Evolutionary conservation across 257 asterid species (phyloP).

Genomic region (Ilex aquifolium): DNA sequence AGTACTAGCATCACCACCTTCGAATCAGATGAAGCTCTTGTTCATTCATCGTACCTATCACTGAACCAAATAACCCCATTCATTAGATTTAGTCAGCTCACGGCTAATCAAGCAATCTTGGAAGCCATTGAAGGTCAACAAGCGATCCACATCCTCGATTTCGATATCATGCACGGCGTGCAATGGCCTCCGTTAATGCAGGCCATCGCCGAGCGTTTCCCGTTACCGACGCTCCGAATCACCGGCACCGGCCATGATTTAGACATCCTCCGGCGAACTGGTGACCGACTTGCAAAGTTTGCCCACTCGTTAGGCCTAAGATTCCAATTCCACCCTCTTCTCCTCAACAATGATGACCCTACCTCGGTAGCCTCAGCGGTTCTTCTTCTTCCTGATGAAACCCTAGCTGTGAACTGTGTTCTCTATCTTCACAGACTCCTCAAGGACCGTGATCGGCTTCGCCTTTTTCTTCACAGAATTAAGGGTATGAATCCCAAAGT

Average conservation of each 20-base stretch:
- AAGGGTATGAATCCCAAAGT: conserved; percentile 57
- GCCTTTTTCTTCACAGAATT: conserved; percentile 55
- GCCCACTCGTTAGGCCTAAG: conserved; percentile 75
- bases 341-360: conserved; percentile 39
- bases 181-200: conserved; percentile 99
- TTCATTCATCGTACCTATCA: conserved; percentile 70
- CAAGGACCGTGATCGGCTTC: conserved; percentile 52
- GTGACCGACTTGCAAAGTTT: conserved; percentile 76
- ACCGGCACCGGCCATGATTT: conserved; percentile 76
- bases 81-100: conserved; percentile 73
- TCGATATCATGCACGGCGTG: conserved; percentile 92
- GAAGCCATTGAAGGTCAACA: conserved; percentile 65
- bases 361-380: conserved; percentile 27
- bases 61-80: conserved; percentile 83
- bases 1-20: background rate
- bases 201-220: conserved; percentile 72
- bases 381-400: conserved; percentile 56
- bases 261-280: conserved; percentile 65
- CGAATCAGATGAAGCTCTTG: conserved; percentile 29
- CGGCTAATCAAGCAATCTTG: conserved; percentile 89
- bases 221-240: conserved; percentile 76
- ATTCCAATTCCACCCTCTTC: conserved; percentile 78
- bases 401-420: conserved; percentile 82
- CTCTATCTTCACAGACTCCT: conserved; percentile 67
- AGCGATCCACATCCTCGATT: conserved; percentile 80